phyloP scores from a whole-genome alignment of 129 eudicot species.

The Arctium minus region DNA sequence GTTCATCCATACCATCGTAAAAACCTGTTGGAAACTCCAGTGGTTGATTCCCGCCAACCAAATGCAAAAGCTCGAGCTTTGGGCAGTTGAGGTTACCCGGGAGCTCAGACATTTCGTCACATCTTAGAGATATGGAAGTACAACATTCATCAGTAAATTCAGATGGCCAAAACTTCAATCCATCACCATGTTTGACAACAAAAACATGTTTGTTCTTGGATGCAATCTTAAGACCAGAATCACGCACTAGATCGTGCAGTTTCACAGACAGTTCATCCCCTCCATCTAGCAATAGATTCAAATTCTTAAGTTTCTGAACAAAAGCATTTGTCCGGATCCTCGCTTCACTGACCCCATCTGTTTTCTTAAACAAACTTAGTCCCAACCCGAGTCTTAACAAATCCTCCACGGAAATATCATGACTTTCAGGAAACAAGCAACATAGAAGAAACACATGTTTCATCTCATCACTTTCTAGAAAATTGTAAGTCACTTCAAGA shows the following conservation, averaged over 20 bases:
- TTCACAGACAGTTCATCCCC: constrained; percentile 17
- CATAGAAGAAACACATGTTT: constrained; percentile 33
- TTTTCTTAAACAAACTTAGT: constrained; percentile 14
- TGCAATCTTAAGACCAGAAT: constrained; percentile 31
- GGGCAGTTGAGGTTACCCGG: constrained; percentile 18
- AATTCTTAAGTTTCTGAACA: constrained; percentile 18
- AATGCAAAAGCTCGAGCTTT: constrained; percentile 29
- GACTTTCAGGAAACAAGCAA: constrained; percentile 45
- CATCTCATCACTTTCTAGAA: constrained; percentile 25
- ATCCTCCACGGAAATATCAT: constrained; percentile 29
- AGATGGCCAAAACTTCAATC: constrained; percentile 28
- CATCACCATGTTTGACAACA: constrained; percentile 23
- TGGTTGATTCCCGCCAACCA: constrained; percentile 13
- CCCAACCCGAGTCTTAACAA: constrained; percentile 37
- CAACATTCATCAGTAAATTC: neutral
- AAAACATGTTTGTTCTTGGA: constrained; percentile 19
- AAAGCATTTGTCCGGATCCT: constrained; percentile 21
- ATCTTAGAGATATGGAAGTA: constrained; percentile 22
- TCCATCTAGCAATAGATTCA: constrained; percentile 23
- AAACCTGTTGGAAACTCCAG: constrained; percentile 14
- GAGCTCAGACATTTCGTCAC: constrained; percentile 21
- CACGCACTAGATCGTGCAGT: constrained; percentile 45
- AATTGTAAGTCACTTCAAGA: constrained; percentile 34
- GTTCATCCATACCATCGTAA: constrained; percentile 22
- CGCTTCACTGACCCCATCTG: constrained; percentile 22